These are phyloP conservation scores for Oxyria digyna DNA, from an alignment of 148 eudicot species.

Conservation along the genomic window DNA sequence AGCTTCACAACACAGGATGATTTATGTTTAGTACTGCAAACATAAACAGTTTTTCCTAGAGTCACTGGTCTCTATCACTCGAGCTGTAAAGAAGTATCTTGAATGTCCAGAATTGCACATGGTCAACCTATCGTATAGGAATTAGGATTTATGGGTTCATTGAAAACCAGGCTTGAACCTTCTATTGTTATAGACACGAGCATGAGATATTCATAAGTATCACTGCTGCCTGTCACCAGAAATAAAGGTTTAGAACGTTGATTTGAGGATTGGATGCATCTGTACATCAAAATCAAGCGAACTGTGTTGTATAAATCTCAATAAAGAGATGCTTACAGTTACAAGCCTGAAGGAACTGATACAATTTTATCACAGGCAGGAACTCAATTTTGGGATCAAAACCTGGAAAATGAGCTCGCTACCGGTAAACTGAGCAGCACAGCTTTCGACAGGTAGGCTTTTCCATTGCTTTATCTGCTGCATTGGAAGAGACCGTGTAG, in stretches of 20 bases:
- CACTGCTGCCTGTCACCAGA: constrained; percentile 1
- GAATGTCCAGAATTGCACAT: not conserved
- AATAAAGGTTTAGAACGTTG: not conserved
- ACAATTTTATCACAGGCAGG: constrained; percentile 54
- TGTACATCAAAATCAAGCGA: not conserved
- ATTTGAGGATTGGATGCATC: constrained; percentile 1
- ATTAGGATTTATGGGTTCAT: not conserved
- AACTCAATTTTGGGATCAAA: constrained; percentile 98
- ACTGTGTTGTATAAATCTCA: no score
- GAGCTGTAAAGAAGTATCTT: not conserved
- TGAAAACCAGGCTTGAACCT: not conserved
- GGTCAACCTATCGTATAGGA: not conserved
- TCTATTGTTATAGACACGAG: not conserved
- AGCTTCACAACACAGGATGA: no score
- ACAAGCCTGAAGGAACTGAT: not conserved
- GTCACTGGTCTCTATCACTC: not conserved
- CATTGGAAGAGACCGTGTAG: not conserved
- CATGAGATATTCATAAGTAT: not conserved
- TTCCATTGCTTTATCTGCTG: constrained; percentile 1
- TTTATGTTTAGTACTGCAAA: not conserved
- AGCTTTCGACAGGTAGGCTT: constrained; percentile 76
- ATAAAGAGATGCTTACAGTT: no score
- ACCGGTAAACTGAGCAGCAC: constrained; percentile 76
- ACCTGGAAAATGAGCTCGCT: constrained; percentile 73
- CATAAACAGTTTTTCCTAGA: not conserved